Evolutionary conservation across 1,284 basidiomycete species (phyloP).

Genomic region (Laetiporus sulphureus): DNA sequence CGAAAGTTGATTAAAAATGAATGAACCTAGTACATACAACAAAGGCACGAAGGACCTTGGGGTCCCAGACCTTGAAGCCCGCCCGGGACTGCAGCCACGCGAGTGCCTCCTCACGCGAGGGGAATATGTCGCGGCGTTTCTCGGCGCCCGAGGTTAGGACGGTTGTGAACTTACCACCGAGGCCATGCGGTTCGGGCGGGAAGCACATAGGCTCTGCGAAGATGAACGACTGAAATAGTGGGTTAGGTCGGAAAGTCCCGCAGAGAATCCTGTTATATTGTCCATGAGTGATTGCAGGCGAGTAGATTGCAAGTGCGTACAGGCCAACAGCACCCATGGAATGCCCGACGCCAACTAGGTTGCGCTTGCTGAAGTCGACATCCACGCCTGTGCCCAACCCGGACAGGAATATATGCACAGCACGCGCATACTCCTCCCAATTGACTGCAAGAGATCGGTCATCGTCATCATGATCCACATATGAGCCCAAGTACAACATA

Average conservation of each 20-base stretch:
- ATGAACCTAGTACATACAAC: slow-evolving; percentile 34
- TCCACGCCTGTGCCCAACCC: slow-evolving; percentile 27
- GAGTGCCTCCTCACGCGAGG: slow-evolving; percentile 40
- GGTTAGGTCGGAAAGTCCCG: slow-evolving; percentile 30
- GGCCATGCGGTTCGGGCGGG: slow-evolving; percentile 12
- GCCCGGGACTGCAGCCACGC: slow-evolving; percentile 29
- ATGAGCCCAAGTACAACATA: neutral
- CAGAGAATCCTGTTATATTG: slow-evolving; percentile 31
- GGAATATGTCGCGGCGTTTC: slow-evolving; percentile 44
- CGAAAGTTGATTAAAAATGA: neutral
- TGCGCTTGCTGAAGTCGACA: slow-evolving; percentile 28
- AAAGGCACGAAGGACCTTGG: slow-evolving; percentile 36
- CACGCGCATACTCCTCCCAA: slow-evolving; percentile 32
- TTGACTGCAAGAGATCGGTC: slow-evolving; percentile 1
- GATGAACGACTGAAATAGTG: slow-evolving; percentile 33
- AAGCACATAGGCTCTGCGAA: slow-evolving; percentile 41
- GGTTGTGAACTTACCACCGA: slow-evolving; percentile 9
- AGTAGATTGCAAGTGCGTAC: slow-evolving; percentile 18
- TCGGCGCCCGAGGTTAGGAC: slow-evolving; percentile 27
- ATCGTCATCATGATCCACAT: neutral
- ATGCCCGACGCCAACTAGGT: slow-evolving; percentile 32
- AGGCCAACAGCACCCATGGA: slow-evolving; percentile 34
- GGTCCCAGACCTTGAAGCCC: slow-evolving; percentile 43
- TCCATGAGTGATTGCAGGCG: too few species aligned
- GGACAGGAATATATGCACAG: slow-evolving; percentile 28